Base-by-base conservation (phyloP, 371 early-diverging fungal species). In the Fennellomyces sp. region DNA sequence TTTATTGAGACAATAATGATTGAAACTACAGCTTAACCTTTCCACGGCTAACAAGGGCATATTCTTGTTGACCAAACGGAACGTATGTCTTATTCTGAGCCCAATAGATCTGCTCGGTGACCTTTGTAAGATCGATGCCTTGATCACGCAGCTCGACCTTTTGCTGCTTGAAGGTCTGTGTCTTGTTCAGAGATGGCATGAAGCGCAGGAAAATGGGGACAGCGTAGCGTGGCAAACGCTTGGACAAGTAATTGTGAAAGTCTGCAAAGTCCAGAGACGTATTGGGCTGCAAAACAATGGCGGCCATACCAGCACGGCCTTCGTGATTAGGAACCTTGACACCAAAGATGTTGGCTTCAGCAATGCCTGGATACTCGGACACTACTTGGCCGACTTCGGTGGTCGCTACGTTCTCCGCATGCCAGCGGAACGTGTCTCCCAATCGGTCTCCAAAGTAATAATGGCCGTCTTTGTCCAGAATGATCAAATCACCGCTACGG, bases 251-350 rank as follows among this genome's bases (percentile, higher is more conserved):
- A 7, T 52, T 52, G 25, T 68, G 66, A 10, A 84, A 52, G 0
- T 63, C 69, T 27, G 57, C 58, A 21, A 73, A 64, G 25, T 73
- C 75, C n/a, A 81, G 45, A 1, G 26, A 39, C n/a, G 30, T 52
- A 11, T 35, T 36, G 0, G 63, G 19, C 27, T 66, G 55, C 8
- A 90, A 48, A 0, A 72, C 72, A 60, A 91, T 64, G 2, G 87
- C 87, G 5, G 88, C 91, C 90, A 88, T 91, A 49, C 91, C 90
- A 10, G 89, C 90, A 31, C 86, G 73, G 13, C 90, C 90, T 56
- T 88, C 88, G 38, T 84, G 76, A 19, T 75, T 56, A 4, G 84
- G 85, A 4, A 86, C 68, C 8, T 66, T 49, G 3, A 73, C 70
- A 5, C 88, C 90, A 53, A 86, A 89, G 0, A 87, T 82, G 57